Conservation (phyloP, 2,329 filamentous ascomycete species). For the Pyrenophora seminiperda region DNA sequence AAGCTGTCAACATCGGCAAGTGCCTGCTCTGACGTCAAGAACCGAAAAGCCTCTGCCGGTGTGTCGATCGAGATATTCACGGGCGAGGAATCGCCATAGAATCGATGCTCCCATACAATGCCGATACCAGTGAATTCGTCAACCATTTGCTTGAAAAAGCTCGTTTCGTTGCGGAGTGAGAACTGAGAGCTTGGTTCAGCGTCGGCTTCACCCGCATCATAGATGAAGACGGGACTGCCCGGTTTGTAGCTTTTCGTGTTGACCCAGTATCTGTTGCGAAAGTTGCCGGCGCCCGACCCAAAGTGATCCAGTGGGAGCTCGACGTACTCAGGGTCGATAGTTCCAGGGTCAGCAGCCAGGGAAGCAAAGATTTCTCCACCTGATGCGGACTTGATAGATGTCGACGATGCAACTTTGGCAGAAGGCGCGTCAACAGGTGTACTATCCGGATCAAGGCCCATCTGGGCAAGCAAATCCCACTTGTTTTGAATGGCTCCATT, state of each 20-base stretch:
- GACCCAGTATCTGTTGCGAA: too few relatives aligned
- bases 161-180: conserved; percentile 16
- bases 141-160: conserved; percentile 45
- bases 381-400: conserved; percentile 1
- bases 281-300: too few relatives aligned
- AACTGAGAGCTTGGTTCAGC: neutral
- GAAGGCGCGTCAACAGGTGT: neutral
- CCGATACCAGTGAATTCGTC: conserved; percentile 46
- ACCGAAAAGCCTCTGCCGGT: conserved; percentile 42
- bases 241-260: too few relatives aligned
- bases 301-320: neutral
- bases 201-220: too few relatives aligned
- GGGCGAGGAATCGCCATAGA: conserved; percentile 50
- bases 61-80: conserved; percentile 41
- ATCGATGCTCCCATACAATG: conserved; percentile 51
- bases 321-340: neutral
- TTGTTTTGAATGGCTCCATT: neutral
- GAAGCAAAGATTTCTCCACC: neutral
- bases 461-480: conserved; percentile 1
- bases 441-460: neutral
- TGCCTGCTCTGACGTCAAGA: conserved; percentile 49
- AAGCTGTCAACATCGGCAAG: conserved; percentile 51
- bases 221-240: too few relatives aligned
- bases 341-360: neutral
- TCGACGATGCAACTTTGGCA: neutral